Percentiles rank a stretch among this genome's conserved stretches.
Conservation (phyloP, 1,284 basidiomycete genomes). For the Sphagnurus paluster region DNA sequence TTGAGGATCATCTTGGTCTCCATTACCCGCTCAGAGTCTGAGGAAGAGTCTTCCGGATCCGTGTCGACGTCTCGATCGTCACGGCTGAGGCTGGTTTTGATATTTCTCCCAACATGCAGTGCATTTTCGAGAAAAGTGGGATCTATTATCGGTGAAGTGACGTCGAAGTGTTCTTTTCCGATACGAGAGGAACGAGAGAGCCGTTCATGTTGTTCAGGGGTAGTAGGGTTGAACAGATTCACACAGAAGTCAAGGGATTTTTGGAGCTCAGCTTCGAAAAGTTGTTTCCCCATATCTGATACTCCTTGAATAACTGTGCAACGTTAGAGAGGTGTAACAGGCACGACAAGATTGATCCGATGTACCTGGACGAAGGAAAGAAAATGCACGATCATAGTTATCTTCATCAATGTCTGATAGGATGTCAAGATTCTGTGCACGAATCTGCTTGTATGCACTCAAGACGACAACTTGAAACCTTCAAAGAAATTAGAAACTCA, state of each 20-base stretch:
- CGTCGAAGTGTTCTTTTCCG: constrained; percentile 43
- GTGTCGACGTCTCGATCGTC: constrained; percentile 12
- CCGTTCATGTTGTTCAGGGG: constrained; percentile 49
- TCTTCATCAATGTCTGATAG: constrained; percentile 64
- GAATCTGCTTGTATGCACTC: constrained; percentile 73
- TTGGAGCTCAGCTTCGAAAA: constrained; percentile 72
- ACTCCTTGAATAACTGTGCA: constrained; percentile 71
- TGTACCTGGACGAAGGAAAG: constrained; percentile 59
- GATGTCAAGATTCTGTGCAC: constrained; percentile 54
- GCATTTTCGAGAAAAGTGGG: constrained; percentile 40
- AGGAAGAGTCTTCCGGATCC: constrained; percentile 21
- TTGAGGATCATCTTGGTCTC: constrained; percentile 46
- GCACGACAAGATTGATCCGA: background rate
- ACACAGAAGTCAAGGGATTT: constrained; percentile 61
- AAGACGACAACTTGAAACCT: constrained; percentile 76
- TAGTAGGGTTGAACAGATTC: constrained; percentile 56
- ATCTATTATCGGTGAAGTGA: constrained; percentile 44
- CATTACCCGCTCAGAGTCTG: constrained; percentile 30
- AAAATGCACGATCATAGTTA: constrained; percentile 69
- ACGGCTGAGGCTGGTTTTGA: background rate
- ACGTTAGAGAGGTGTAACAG: background rate
- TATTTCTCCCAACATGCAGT: constrained; percentile 17
- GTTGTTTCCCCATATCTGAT: constrained; percentile 65
- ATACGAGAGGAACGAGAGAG: constrained; percentile 29
- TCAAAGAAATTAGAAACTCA: background rate